Evolutionary conservation across 108 stramenopile species (phyloP).

Genomic region (Nitzschia sp.): DNA sequence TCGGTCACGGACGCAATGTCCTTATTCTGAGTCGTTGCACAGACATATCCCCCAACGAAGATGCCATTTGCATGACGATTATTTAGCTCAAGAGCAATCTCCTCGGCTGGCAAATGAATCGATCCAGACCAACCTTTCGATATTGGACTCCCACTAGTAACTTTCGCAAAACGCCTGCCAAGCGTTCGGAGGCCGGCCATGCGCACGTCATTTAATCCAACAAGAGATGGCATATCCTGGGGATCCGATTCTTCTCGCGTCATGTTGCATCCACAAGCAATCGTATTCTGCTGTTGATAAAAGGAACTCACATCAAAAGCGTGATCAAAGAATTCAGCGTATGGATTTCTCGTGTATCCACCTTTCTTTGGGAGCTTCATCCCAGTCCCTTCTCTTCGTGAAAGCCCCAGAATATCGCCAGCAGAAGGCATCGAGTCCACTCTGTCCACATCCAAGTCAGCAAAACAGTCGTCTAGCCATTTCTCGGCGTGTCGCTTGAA

Average conservation of each 20-base stretch:
- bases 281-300: no score
- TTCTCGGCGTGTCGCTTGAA: background rate
- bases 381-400: background rate
- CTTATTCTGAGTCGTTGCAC: background rate
- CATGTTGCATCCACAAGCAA: constrained; percentile 13
- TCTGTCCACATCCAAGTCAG: background rate
- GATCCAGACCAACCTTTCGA: constrained; percentile 29
- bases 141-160: background rate
- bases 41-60: constrained; percentile 19
- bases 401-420: background rate
- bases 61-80: background rate
- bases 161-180: background rate
- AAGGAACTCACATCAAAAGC: background rate
- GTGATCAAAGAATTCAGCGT: constrained; percentile 88
- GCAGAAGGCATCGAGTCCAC: background rate
- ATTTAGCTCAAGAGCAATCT: background rate
- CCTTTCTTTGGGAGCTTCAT: constrained; percentile 17
- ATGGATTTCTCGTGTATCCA: constrained; percentile 54
- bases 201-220: constrained; percentile 25
- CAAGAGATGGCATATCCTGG: background rate
- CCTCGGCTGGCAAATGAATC: constrained; percentile 2
- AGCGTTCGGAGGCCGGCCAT: constrained; percentile 9
- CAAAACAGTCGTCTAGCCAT: constrained; percentile 3
- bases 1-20: constrained; percentile 15
- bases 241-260: constrained; percentile 7